Evolutionary conservation across 345 rosid genomes (phyloP).

Genomic region (Rhodomyrtus tomentosa): DNA sequence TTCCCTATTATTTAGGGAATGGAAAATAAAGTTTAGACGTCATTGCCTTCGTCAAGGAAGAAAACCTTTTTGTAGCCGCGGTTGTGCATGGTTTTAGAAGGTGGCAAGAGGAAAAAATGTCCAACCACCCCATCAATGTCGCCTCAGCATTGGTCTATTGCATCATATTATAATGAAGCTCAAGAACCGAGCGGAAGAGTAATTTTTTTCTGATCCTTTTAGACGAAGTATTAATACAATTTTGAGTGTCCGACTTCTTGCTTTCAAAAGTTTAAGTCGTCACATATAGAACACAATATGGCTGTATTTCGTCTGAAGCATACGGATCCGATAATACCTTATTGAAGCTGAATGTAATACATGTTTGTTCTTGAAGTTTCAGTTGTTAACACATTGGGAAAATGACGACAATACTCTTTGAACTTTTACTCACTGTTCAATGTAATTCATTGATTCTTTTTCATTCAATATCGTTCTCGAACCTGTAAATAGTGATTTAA

Average conservation of each 20-base stretch:
- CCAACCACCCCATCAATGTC: background rate
- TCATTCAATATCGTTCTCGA: no score
- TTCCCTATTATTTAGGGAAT: background rate
- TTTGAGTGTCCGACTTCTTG: background rate
- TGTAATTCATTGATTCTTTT: background rate
- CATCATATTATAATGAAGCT: background rate
- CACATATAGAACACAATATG: background rate
- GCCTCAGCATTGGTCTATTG: background rate
- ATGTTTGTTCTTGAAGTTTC: background rate
- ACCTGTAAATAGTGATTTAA: background rate
- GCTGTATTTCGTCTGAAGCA: background rate
- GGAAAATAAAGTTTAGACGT: background rate
- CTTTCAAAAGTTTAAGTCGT: background rate
- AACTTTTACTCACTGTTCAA: background rate
- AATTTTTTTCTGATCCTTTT: background rate
- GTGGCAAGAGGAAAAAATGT: background rate
- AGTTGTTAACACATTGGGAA: background rate
- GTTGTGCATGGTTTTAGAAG: background rate
- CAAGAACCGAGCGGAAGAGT: background rate
- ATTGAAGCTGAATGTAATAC: background rate
- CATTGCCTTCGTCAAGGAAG: background rate
- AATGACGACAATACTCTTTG: background rate
- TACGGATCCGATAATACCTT: background rate
- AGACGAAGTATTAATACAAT: background rate
- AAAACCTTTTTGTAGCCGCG: background rate